Conservation (phyloP, 2,329 filamentous ascomycete species). For the Thelonectria discophora region DNA sequence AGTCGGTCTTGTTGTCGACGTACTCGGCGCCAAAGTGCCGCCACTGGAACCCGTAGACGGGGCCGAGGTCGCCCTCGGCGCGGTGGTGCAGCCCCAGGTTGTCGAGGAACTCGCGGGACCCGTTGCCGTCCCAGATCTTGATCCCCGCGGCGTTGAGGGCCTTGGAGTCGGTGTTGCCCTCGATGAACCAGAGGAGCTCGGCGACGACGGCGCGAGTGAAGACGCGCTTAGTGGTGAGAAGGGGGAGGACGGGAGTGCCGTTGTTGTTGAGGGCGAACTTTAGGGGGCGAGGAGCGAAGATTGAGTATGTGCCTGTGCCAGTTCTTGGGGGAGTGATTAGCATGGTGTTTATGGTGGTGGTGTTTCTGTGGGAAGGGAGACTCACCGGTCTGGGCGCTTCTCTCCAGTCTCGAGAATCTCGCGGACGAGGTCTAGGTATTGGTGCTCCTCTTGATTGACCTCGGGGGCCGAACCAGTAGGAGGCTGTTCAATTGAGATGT, state of each 20-base stretch:
- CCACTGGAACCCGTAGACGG: slow-evolving; percentile 99
- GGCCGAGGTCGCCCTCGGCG: slow-evolving; percentile 87
- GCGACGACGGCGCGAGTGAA: slow-evolving; percentile 89
- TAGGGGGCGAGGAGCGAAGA: slow-evolving; percentile 87
- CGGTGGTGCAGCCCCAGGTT: slow-evolving; percentile 82
- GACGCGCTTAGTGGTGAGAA: slow-evolving; percentile 97
- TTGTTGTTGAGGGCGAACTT: slow-evolving; percentile 82
- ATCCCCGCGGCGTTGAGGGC: slow-evolving; percentile 81
- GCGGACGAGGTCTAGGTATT: slow-evolving; percentile 90
- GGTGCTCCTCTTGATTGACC: slow-evolving; percentile 80
- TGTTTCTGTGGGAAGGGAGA: not conserved
- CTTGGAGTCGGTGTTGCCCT: slow-evolving; percentile 81
- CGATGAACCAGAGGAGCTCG: slow-evolving; percentile 96
- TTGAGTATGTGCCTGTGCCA: slow-evolving; percentile 88
- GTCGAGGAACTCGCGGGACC: slow-evolving; percentile 89
- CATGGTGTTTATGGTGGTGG: too few species aligned
- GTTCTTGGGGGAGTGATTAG: slow-evolving; percentile 66
- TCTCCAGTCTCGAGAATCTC: slow-evolving; percentile 86
- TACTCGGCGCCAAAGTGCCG: slow-evolving; percentile 97
- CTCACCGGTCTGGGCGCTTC: slow-evolving; percentile 83
- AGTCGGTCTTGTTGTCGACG: slow-evolving; percentile 79
- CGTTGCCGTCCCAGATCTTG: slow-evolving; percentile 99
- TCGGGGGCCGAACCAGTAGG: slow-evolving; percentile 25
- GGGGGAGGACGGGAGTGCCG: slow-evolving; percentile 76
- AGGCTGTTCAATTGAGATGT: slow-evolving; percentile 14